These are phyloP conservation scores for Dichotomocladium elegans DNA, from an alignment of 371 early-diverging fungal species.

Conservation along the genomic window DNA sequence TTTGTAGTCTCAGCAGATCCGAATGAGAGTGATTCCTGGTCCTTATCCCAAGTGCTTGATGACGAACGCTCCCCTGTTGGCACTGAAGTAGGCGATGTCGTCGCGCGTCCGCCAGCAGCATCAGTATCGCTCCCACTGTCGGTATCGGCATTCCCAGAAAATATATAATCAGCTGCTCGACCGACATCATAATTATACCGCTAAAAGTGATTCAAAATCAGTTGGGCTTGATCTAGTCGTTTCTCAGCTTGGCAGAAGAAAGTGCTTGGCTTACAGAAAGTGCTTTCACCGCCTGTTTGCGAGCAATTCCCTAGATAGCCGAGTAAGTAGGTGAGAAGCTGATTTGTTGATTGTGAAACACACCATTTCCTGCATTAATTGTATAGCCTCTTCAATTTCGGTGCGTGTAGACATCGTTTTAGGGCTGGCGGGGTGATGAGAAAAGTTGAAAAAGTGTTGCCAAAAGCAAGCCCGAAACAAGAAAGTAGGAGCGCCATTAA, in stretches of 20 bases:
- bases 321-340: neutral
- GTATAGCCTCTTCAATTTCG: neutral
- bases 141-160: slow-evolving; percentile 33
- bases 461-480: too few species aligned
- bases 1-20: too few species aligned
- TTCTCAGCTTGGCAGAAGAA: neutral
- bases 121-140: too few species aligned
- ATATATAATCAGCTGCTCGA: slow-evolving; percentile 50
- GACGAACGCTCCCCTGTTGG: too few species aligned
- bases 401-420: neutral
- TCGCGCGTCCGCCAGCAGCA: too few species aligned
- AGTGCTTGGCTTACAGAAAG: slow-evolving; percentile 21
- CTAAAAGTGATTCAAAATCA: slow-evolving; percentile 13
- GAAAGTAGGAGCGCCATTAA: too few species aligned
- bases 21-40: too few species aligned
- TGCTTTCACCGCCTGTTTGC: slow-evolving; percentile 38
- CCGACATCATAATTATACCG: slow-evolving; percentile 47
- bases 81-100: neutral
- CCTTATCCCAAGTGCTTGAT: too few species aligned
- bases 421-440: too few species aligned
- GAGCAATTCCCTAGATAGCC: slow-evolving; percentile 27
- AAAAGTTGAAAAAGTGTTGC: too few species aligned
- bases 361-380: neutral
- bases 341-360: neutral
- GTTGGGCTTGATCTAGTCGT: neutral